Evolutionary conservation across 2,329 filamentous ascomycete species (phyloP).

Genomic region (Metarhizium brunneum): DNA sequence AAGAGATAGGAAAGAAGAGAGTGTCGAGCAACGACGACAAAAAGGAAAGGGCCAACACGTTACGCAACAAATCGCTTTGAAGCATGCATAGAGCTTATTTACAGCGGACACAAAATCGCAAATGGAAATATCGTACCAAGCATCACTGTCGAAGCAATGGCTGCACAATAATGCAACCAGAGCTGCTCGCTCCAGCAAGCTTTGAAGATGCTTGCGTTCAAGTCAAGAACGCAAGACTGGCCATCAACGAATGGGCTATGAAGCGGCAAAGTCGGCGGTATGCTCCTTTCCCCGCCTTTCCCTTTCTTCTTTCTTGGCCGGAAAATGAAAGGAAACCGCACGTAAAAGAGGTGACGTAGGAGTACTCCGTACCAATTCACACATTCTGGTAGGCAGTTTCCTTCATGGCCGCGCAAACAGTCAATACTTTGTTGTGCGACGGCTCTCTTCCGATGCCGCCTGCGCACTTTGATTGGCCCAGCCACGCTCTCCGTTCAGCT

Average conservation of each 20-base stretch:
- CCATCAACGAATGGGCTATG: constrained; percentile 19
- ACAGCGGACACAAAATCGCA: constrained; percentile 5
- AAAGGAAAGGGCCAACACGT: no score
- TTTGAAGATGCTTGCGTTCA: constrained; percentile 15
- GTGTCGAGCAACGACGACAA: no score
- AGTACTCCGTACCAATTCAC: no score
- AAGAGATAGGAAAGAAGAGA: no score
- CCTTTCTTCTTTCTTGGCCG: constrained; percentile 1
- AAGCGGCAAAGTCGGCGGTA: constrained; percentile 14
- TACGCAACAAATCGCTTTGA: no score
- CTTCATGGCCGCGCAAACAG: neutral
- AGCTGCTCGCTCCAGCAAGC: constrained; percentile 17
- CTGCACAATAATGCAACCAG: constrained; percentile 19
- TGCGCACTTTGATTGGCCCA: neutral
- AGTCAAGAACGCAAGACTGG: constrained; percentile 18
- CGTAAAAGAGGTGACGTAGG: no score
- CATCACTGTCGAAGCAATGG: constrained; percentile 15
- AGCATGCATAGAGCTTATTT: no score
- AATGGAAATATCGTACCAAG: constrained; percentile 18
- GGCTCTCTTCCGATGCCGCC: no score
- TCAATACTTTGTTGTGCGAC: no score
- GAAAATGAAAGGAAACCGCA: no score
- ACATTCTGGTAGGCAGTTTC: no score
- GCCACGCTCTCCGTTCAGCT: neutral
- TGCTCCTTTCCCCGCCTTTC: no score